Conservation (phyloP, 768 basidiomycete genomes). For the Phallus indusiatus region DNA sequence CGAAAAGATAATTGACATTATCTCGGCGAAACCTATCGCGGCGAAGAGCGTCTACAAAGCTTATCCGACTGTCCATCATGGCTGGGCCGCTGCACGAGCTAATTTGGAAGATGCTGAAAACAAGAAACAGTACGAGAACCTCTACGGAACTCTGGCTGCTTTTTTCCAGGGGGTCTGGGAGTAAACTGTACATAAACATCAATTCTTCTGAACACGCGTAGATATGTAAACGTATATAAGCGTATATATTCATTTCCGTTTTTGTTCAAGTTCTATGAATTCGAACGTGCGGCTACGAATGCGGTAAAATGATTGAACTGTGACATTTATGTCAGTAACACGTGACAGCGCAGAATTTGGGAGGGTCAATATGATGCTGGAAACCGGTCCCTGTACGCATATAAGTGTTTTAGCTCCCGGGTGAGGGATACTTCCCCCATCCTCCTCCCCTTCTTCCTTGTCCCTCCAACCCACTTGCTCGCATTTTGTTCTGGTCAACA, state of each 20-base stretch:
- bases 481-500: no score
- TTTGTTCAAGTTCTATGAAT: no score
- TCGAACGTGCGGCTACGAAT: no score
- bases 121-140: slow-evolving; percentile 47
- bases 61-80: slow-evolving; percentile 46
- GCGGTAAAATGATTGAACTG: no score
- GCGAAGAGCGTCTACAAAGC: slow-evolving; percentile 39
- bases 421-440: no score
- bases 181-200: not conserved
- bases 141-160: slow-evolving; percentile 41
- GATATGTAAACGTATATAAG: no score
- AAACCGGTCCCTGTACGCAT: not conserved
- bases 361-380: not conserved
- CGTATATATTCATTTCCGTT: no score
- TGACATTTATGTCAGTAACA: no score
- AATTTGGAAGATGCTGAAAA: slow-evolving; percentile 48
- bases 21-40: slow-evolving; percentile 42
- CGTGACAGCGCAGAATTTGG: no score
- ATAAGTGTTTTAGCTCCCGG: not conserved
- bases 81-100: slow-evolving; percentile 55
- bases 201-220: no score
- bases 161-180: slow-evolving; percentile 28
- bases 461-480: no score
- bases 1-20: slow-evolving; percentile 37
- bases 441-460: no score